A percentile compares a stretch with the other conserved stretches of the same genome.
Conservation (phyloP, 2,329 filamentous ascomycete genomes). For the Aspergillus ruber region DNA sequence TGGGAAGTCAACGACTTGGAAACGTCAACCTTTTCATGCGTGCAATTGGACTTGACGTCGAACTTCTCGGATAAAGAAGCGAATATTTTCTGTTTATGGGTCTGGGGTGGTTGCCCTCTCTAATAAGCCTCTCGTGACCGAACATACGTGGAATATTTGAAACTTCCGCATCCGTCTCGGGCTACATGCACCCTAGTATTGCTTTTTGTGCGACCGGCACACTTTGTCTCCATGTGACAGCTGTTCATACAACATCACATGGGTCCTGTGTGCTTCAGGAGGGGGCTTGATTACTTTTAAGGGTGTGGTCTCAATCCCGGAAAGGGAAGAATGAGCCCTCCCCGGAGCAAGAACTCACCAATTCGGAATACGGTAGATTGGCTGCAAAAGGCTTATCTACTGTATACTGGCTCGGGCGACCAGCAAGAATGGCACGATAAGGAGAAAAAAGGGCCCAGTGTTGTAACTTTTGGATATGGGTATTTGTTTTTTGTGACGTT, state of each 20-base stretch:
- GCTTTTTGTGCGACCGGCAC: neutral
- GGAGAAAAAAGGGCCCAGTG: too few relatives aligned
- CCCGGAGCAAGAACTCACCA: too few relatives aligned
- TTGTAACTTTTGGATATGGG: neutral
- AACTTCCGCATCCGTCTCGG: neutral
- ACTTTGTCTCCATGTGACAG: neutral
- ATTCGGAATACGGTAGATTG: too few relatives aligned
- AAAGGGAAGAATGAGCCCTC: too few relatives aligned
- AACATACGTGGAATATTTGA: neutral
- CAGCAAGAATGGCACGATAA: too few relatives aligned
- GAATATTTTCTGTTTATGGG: neutral
- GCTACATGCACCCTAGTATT: neutral
- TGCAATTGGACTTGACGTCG: conserved; percentile 96
- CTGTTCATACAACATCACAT: neutral
- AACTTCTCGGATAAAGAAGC: conserved; percentile 55
- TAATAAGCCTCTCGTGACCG: neutral
- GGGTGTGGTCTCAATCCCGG: too few relatives aligned
- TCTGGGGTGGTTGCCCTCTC: neutral
- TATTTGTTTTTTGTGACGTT: neutral
- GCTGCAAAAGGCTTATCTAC: too few relatives aligned
- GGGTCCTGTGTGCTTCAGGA: neutral
- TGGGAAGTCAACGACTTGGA: conserved; percentile 73
- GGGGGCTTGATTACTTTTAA: too few relatives aligned
- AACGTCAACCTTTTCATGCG: conserved; percentile 99
- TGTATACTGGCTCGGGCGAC: too few relatives aligned